Evolutionary conservation across 2,329 filamentous ascomycete species (phyloP), one percentile per base, ranked within the genome.

Genomic region (Lachnellula occidentalis): DNA sequence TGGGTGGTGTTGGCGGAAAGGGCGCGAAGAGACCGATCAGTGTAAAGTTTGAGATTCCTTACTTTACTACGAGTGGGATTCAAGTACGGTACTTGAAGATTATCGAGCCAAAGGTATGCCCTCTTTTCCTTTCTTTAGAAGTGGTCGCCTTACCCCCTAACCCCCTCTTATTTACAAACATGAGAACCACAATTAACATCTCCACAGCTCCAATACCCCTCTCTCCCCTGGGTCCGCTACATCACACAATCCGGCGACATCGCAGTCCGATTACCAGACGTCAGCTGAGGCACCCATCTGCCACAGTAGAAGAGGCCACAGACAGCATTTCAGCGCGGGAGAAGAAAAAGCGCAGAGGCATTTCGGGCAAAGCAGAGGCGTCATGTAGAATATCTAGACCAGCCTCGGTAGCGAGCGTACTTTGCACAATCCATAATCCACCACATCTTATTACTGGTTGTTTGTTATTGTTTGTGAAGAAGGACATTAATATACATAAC

Each of bases 1-100:
- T 96, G 92, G 92, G 92, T 56, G 92, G 92, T 61, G 83, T 94
- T 27, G 85, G 81, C n/a, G 80, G 84, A 4, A 97, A 97, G 76
- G 89, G 89, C 19, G 82, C 83, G 54, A 99, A 97, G 80, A 79
- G 94, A 64, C 94, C 94, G 1, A 99, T 99, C 67, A 92, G 92
- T 72, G 94, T 99, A 76, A 99, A 99, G 77, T 99, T 99, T 71
- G 94, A 99, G 77, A 99, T 99, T 69, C 94, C 94, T n/a, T 99
- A 99, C 75, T 99, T 99, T 71, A 99, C 94, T n/a, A 99, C 95
- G 3, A 95, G 89, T 74, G 94, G 94, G 61, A 99, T 99, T 64
- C 95, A 99, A 73, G 94, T 99, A 67, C 84, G 94, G 67, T 99
- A 99, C 72, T 75, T 99, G 72, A 99, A 99, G 81, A 99, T 99